Evolutionary conservation across 2,329 filamentous ascomycete species (phyloP), one percentile per base, ranked within the genome.

Genomic region (Aspergillus jensenii): DNA sequence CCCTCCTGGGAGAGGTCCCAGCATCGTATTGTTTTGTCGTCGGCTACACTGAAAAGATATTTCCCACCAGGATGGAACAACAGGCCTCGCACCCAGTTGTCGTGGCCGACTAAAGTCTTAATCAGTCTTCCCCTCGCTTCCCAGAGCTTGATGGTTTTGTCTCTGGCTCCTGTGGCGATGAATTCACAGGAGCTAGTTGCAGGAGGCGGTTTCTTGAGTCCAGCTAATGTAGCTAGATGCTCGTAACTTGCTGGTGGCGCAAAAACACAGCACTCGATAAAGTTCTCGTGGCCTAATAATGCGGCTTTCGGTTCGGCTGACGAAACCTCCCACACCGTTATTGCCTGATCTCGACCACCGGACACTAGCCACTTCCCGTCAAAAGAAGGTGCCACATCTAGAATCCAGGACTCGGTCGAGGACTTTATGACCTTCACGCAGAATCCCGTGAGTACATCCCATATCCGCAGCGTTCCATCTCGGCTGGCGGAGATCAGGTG

Each of bases 1-100:
- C 90, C 91, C 72, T 96, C 92, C 71, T 98, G 93, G 25, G 84
- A 84, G 25, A 98, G 79, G 77, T 98, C 93, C 93, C 93, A 98
- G 79, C 93, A 97, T 55, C 93, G 84, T 59, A 98, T 82, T 4
- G 91, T 93, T 78, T 95, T 96, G 78, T 98, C 93, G 72, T 98
- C 93, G 15, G 89, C 85, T 19, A 90, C 90, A 6, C 89, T 93
- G 6, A 98, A 78, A 1, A 98, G 82, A 68, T 95, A 97, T 75
- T 93, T 96, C 44, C 93, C 93, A 8, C 91, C 90, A 0, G 93
- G 93, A 68, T 97, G 93, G 73, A 96, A 98, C 9, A 91, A 87
- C 6, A 97, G 76, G 0, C 84, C 89, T 33, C 91, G 87, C 8
- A 98, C 86, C 93, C 93, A 98, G 72, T 97, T 97, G 73, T 97